These are phyloP conservation scores for Gossypium turneri DNA, from an alignment of 345 rosid genomes.

Conservation along the genomic window DNA sequence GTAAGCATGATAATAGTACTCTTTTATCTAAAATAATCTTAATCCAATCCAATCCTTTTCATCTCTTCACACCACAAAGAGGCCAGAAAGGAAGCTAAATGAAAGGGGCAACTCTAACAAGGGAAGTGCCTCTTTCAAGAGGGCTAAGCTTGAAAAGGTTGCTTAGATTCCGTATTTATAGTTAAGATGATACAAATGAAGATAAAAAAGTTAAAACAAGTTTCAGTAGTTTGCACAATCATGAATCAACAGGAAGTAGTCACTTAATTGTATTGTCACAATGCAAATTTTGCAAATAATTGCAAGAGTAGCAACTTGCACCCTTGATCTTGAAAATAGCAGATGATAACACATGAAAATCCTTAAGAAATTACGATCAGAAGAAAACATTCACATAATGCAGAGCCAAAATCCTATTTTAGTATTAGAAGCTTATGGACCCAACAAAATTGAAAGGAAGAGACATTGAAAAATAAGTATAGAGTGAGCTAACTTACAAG, in stretches of 20 bases:
- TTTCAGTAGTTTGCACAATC: too few relatives aligned
- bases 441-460: not conserved
- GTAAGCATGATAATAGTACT: not conserved
- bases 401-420: not conserved
- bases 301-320: not conserved
- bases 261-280: not conserved
- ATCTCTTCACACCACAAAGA: not conserved
- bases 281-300: not conserved
- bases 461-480: not conserved
- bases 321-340: not conserved
- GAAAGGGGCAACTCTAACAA: not conserved
- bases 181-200: not conserved
- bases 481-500: slow-evolving; percentile 39
- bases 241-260: not conserved
- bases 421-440: not conserved
- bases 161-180: not conserved
- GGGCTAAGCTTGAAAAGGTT: not conserved
- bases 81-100: not conserved
- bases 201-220: not conserved
- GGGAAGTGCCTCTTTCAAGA: not conserved
- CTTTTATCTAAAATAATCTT: not conserved
- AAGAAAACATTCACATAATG: not conserved
- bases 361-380: not conserved
- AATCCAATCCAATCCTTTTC: not conserved
- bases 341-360: not conserved